phyloP scores from a whole-genome alignment of 1,284 basidiomycete genomes.

The Malassezia pachydermatis region DNA sequence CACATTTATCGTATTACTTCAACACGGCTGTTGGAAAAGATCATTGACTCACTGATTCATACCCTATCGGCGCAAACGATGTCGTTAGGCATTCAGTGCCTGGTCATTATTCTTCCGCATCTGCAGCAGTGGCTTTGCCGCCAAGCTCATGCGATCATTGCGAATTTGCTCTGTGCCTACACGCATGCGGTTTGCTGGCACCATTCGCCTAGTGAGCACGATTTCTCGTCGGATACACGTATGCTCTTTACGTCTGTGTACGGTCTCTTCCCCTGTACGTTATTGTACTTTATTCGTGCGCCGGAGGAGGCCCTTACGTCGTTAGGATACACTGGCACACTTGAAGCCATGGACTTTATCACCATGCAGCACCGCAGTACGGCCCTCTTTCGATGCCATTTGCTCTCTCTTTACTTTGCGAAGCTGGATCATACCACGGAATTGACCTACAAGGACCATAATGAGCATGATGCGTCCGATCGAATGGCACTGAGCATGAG shows the following conservation, averaged over 20 bases:
- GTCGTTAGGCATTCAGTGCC: conserved; percentile 31
- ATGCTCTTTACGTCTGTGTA: conserved; percentile 64
- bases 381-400: conserved; percentile 60
- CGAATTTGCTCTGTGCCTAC: conserved; percentile 36
- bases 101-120: conserved; percentile 45
- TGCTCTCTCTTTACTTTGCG: conserved; percentile 64
- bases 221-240: conserved; percentile 28
- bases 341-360: conserved; percentile 54
- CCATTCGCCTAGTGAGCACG: conserved; percentile 23
- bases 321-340: too few relatives aligned
- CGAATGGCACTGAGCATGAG: conserved; percentile 62
- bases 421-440: conserved; percentile 59
- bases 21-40: conserved; percentile 29
- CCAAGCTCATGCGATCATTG: conserved; percentile 33
- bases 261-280: conserved; percentile 76
- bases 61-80: conserved; percentile 34
- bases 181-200: conserved; percentile 39
- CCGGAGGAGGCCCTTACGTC: conserved; percentile 57
- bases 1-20: conserved; percentile 41
- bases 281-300: conserved; percentile 61
- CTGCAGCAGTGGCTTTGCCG: conserved; percentile 41
- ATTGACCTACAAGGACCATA: conserved; percentile 60
- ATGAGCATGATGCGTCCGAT: conserved; percentile 57
- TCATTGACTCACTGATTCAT: conserved; percentile 31
- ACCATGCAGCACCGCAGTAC: conserved; percentile 26